phyloP scores from a whole-genome alignment of 768 basidiomycete species.

The Serendipita sp. region DNA sequence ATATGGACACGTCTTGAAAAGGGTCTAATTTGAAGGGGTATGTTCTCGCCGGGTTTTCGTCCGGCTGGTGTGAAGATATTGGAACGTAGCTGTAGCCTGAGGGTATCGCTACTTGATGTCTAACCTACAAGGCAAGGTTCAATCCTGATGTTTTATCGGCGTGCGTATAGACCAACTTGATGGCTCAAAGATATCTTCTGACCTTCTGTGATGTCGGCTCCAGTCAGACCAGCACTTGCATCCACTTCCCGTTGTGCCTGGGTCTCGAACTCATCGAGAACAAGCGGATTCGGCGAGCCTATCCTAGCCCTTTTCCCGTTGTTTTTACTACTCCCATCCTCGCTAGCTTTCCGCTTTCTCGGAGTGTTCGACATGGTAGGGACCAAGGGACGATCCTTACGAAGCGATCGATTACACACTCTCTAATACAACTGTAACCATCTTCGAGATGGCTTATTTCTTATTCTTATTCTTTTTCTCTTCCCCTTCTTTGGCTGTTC shows the following conservation, averaged over 20 bases:
- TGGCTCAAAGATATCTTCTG: slow-evolving; percentile 63
- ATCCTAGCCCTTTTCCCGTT: slow-evolving; percentile 40
- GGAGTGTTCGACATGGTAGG: not conserved
- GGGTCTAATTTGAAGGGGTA: slow-evolving; percentile 97
- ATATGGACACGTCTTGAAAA: slow-evolving; percentile 88
- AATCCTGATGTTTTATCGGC: not conserved
- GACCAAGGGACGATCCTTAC: not conserved
- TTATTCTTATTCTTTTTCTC: no score
- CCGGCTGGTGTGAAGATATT: slow-evolving; percentile 81
- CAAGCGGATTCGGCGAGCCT: slow-evolving; percentile 53
- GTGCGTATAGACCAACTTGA: slow-evolving; percentile 35
- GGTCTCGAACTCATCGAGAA: slow-evolving; percentile 88
- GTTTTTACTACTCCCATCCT: no score
- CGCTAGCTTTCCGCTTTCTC: not conserved
- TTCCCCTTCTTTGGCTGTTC: no score
- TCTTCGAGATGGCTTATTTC: no score
- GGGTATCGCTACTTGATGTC: slow-evolving; percentile 93
- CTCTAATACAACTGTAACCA: not conserved
- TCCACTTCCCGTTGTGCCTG: slow-evolving; percentile 86
- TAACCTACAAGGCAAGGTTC: slow-evolving; percentile 36
- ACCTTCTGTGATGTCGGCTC: slow-evolving; percentile 42
- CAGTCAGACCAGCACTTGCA: slow-evolving; percentile 75
- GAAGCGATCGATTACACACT: not conserved
- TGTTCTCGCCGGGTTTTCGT: slow-evolving; percentile 74
- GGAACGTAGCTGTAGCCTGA: slow-evolving; percentile 81